Conservation (phyloP, 345 rosid species). For the Rhizophora apiculata region DNA sequence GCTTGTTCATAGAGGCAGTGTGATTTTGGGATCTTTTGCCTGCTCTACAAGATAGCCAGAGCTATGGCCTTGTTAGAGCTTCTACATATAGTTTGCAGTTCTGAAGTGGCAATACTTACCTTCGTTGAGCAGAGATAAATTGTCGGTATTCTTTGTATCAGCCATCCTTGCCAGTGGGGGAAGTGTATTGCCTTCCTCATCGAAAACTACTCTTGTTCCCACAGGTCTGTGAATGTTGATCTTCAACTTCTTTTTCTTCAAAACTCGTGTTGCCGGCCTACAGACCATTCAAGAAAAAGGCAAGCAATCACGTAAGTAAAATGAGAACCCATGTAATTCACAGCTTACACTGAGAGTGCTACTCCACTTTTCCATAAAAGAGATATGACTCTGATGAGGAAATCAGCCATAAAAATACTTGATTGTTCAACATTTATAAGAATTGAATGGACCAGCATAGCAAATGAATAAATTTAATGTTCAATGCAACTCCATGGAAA, state of each 20-base stretch:
- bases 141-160: conserved; percentile 38
- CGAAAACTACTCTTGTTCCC: conserved; percentile 75
- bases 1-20: no score
- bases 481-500: not conserved
- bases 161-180: conserved; percentile 84
- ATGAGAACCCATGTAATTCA: not conserved
- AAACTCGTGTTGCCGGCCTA: conserved; percentile 65
- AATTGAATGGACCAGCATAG: no score
- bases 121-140: conserved; percentile 46
- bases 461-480: not conserved
- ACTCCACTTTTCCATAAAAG: not conserved
- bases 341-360: not conserved
- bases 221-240: conserved; percentile 74
- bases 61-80: not conserved
- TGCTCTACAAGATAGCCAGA: no score
- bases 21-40: no score
- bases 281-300: conserved; percentile 14
- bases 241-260: conserved; percentile 85
- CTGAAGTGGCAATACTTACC: conserved; percentile 37
- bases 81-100: not conserved
- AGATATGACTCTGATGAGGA: not conserved
- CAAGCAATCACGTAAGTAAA: not conserved
- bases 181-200: conserved; percentile 75
- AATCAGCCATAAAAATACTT: not conserved
- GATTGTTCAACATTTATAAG: not conserved